A percentile compares a stretch with the other conserved stretches of the same genome.
These are phyloP conservation scores for Aspergillus ochraceus DNA, from an alignment of 2,329 filamentous ascomycete genomes.

Conservation along the genomic window DNA sequence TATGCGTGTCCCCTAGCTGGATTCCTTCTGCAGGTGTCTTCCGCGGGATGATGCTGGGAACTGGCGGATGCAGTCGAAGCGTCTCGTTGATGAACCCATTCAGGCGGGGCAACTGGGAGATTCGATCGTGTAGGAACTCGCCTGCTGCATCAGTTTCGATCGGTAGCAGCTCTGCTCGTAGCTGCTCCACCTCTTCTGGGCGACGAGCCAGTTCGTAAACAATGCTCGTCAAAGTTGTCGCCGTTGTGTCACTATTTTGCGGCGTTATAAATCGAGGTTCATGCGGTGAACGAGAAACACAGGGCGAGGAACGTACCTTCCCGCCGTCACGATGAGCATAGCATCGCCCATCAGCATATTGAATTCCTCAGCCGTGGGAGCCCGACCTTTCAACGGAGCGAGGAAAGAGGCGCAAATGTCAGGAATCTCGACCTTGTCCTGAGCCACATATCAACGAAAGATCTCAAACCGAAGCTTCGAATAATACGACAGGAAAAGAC, in stretches of 20 bases:
- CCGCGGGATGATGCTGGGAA: neutral
- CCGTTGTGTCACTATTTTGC: slow-evolving; percentile 7
- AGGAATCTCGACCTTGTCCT: neutral
- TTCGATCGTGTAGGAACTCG: slow-evolving; percentile 1
- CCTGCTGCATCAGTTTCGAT: neutral
- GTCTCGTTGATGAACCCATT: slow-evolving; percentile 7
- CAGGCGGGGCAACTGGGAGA: neutral
- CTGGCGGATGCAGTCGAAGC: slow-evolving; percentile 2
- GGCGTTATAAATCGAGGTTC: neutral
- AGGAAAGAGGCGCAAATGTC: neutral
- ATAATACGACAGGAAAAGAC: too few species aligned
- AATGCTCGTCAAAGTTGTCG: neutral
- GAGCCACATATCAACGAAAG: too few species aligned
- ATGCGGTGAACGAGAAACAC: neutral
- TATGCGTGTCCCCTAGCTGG: neutral
- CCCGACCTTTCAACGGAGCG: too few species aligned
- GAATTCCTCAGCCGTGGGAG: too few species aligned
- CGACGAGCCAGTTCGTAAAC: slow-evolving; percentile 1
- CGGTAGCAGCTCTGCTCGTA: neutral
- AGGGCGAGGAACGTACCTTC: neutral
- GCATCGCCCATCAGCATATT: too few species aligned
- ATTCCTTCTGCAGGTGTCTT: slow-evolving; percentile 3
- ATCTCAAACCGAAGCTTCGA: too few species aligned
- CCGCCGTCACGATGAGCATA: neutral
- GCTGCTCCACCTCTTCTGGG: neutral